A percentile compares a stretch with the other conserved stretches of the same genome.
Evolutionary conservation across 352 stramenopile genomes (phyloP).

Genomic region (Phytophthora sp.): DNA sequence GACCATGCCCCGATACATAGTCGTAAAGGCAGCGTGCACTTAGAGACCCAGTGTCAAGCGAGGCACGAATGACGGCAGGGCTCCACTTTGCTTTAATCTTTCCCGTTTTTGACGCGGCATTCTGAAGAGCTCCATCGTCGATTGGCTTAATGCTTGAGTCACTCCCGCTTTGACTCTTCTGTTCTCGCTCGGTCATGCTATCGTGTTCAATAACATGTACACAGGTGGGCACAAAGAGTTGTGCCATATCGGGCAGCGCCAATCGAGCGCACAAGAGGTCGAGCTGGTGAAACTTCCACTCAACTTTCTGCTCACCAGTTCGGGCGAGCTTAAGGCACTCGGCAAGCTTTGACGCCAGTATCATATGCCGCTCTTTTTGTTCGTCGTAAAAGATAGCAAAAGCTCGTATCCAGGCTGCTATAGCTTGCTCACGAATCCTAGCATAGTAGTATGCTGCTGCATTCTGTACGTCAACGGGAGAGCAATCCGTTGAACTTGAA

Average conservation of each 20-base stretch:
- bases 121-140: slow-evolving; percentile 73
- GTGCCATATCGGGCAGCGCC: slow-evolving; percentile 72
- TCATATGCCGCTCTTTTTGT: slow-evolving; percentile 63
- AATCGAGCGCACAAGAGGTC: slow-evolving; percentile 84
- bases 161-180: slow-evolving; percentile 28
- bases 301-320: slow-evolving; percentile 35
- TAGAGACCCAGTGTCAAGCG: slow-evolving; percentile 65
- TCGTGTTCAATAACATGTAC: slow-evolving; percentile 67
- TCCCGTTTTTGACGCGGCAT: slow-evolving; percentile 61
- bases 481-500: slow-evolving; percentile 32
- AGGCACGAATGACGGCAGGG: slow-evolving; percentile 54
- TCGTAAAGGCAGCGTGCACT: slow-evolving; percentile 73
- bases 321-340: slow-evolving; percentile 56
- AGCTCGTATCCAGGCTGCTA: slow-evolving; percentile 69
- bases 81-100: slow-evolving; percentile 74
- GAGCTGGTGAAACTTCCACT: slow-evolving; percentile 76
- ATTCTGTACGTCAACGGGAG: slow-evolving; percentile 45
- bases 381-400: slow-evolving; percentile 79
- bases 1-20: slow-evolving; percentile 64
- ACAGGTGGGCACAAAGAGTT: slow-evolving; percentile 76
- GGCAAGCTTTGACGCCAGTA: slow-evolving; percentile 59
- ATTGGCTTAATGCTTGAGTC: slow-evolving; percentile 51
- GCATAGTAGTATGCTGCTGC: slow-evolving; percentile 54
- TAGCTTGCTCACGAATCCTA: slow-evolving; percentile 73
- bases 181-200: slow-evolving; percentile 29